Conservation (phyloP, 805 yeast species). For the Ogataea pini region DNA sequence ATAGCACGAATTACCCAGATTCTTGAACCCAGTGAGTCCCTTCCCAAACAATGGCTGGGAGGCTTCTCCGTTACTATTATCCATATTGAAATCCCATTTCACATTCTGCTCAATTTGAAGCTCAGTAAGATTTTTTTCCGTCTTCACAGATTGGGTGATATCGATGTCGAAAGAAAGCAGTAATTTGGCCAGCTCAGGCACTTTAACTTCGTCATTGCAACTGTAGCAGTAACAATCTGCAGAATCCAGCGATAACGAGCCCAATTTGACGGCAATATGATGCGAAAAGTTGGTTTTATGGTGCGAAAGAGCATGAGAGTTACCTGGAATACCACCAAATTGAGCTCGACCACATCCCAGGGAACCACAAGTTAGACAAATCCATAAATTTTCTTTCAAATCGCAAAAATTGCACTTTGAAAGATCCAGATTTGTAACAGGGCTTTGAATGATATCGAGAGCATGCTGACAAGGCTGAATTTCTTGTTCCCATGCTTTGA, state of each 20-base stretch:
- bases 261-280: slow-evolving; percentile 85
- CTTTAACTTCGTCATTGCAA: slow-evolving; percentile 86
- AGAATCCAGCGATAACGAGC: slow-evolving; percentile 76
- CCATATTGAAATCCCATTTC: slow-evolving; percentile 90
- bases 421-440: slow-evolving; percentile 33
- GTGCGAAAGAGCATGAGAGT: slow-evolving; percentile 86
- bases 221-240: slow-evolving; percentile 88
- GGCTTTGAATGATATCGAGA: slow-evolving; percentile 46
- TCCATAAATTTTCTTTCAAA: slow-evolving; percentile 80
- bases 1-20: slow-evolving; percentile 93
- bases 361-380: slow-evolving; percentile 88
- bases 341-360: slow-evolving; percentile 94
- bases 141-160: slow-evolving; percentile 53
- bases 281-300: slow-evolving; percentile 55
- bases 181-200: slow-evolving; percentile 53
- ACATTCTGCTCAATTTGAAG: slow-evolving; percentile 89
- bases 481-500: slow-evolving; percentile 91
- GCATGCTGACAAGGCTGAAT: slow-evolving; percentile 80
- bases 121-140: slow-evolving; percentile 87
- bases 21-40: slow-evolving; percentile 80
- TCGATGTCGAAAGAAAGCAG: slow-evolving; percentile 70
- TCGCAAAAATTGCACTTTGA: slow-evolving; percentile 59
- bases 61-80: slow-evolving; percentile 65
- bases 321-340: slow-evolving; percentile 92
- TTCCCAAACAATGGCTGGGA: slow-evolving; percentile 70